Conservation (phyloP, 2,329 filamentous ascomycete genomes). For the Zalaria obscura region DNA sequence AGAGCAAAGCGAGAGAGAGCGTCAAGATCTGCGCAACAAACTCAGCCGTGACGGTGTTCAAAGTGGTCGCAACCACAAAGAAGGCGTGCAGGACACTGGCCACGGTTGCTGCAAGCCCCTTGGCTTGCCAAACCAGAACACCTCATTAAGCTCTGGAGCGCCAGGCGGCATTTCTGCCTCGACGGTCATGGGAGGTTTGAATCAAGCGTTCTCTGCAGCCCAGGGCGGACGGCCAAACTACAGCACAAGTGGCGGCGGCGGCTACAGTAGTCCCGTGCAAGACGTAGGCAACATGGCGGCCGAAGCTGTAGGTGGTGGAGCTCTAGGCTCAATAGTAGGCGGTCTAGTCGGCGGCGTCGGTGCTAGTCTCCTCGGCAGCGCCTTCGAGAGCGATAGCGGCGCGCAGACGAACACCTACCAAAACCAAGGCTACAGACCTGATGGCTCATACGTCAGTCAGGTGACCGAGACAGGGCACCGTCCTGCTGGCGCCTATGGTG, state of each 20-base stretch:
- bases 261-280: slow-evolving; percentile 9
- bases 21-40: slow-evolving; percentile 56
- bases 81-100: slow-evolving; percentile 68
- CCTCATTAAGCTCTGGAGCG: slow-evolving; percentile 27
- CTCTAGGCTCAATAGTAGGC: slow-evolving; percentile 56
- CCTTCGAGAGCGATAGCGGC: slow-evolving; percentile 30
- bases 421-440: slow-evolving; percentile 38
- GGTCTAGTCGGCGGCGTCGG: slow-evolving; percentile 46
- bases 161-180: slow-evolving; percentile 19
- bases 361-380: slow-evolving; percentile 49
- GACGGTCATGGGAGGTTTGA: slow-evolving; percentile 20
- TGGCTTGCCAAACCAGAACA: slow-evolving; percentile 53
- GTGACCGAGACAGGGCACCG: slow-evolving; percentile 47
- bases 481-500: slow-evolving; percentile 7
- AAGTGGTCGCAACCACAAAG: slow-evolving; percentile 71
- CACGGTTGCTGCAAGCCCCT: slow-evolving; percentile 75
- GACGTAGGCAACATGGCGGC: slow-evolving; percentile 39
- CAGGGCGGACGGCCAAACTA: slow-evolving; percentile 2
- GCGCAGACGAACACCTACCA: slow-evolving; percentile 36
- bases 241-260: slow-evolving; percentile 23
- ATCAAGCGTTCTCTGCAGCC: slow-evolving; percentile 11
- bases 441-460: slow-evolving; percentile 47
- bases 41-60: slow-evolving; percentile 67
- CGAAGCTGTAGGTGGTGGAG: slow-evolving; percentile 48
- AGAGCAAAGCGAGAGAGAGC: slow-evolving; percentile 45